Evolutionary conservation across 1,284 basidiomycete species (phyloP), one percentile per base, ranked within the genome.

Genomic region (Cronartium quercuum): DNA sequence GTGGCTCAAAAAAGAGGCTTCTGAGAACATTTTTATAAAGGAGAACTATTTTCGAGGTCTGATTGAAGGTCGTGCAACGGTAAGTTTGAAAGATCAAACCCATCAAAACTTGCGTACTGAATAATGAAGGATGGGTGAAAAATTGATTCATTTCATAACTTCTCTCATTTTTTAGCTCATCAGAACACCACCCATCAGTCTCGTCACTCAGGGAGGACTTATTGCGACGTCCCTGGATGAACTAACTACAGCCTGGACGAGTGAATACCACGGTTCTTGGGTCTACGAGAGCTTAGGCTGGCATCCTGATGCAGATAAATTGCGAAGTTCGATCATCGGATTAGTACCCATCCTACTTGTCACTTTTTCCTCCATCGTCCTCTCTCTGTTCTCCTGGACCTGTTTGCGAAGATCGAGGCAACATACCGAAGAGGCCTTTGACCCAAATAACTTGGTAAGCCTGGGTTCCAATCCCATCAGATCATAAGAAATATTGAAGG

Each of bases 271-370:
- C 2, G 66, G 66, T 21, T 21, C 55, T 13, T 68, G 66, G 66
- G 57, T 57, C 12, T 68, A 60, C 44, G 66, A 68, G 38, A 68
- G 55, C 10, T 57, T 68, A 40, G 66, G 66, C 6, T 68, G 66
- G 66, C 66, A 68, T 41, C n/a, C 41, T 3, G 66, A 18, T 21
- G 38, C 21, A 35, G 44, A 60, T 21, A 68, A 40, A 38, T 37
- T 58, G 2, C 34, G 35, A 35, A 24, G 15, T 41, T 37, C 66
- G 15, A 35, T 60, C 66, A 41, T 68, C 44, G 66, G 66, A 7
- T 58, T 68, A 3, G 21, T 68, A 18, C 66, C 66, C 7, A 68
- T 68, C 7, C 38, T 68, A 41, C 13, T 58, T 35, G 34, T 68
- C 29, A 60, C 66, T 51, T 34, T 18, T 12, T 41, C 10, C 15